phyloP scores from a whole-genome alignment of 805 yeast species.

The Candida tibetensis region DNA sequence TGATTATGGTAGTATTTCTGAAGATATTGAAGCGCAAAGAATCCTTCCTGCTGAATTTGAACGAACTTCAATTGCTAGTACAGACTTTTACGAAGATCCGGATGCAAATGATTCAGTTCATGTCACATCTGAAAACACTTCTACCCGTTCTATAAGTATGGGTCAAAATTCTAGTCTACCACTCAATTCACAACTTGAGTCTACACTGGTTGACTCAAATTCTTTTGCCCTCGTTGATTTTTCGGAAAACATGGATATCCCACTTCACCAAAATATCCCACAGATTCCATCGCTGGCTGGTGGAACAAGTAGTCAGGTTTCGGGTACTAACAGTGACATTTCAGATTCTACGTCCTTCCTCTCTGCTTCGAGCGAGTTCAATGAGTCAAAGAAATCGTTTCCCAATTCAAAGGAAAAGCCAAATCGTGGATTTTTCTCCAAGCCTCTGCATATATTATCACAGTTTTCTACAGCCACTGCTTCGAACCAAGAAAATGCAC shows the following conservation, averaged over 20 bases:
- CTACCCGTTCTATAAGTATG: neutral
- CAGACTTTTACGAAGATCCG: constrained; percentile 2
- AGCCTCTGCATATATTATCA: constrained; percentile 27
- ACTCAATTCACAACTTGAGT: no score
- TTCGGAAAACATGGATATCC: neutral
- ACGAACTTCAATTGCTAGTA: neutral
- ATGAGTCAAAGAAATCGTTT: neutral
- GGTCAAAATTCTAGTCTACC: no score
- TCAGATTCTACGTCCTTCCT: constrained; percentile 11
- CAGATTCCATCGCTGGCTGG: neutral
- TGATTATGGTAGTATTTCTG: constrained; percentile 23
- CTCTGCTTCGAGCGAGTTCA: constrained; percentile 12
- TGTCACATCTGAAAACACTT: neutral
- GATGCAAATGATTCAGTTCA: neutral
- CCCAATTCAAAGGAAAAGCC: constrained; percentile 4
- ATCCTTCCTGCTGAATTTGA: neutral
- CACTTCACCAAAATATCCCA: neutral
- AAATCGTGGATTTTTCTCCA: constrained; percentile 13
- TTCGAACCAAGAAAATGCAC: constrained; percentile 1
- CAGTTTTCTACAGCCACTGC: constrained; percentile 12
- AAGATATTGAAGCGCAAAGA: constrained; percentile 9
- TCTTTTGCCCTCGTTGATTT: neutral
- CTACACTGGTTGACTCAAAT: neutral
- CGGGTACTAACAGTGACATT: neutral
- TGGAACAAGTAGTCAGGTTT: neutral